phyloP scores from a whole-genome alignment of 345 rosid genomes.

The Acer campestre region DNA sequence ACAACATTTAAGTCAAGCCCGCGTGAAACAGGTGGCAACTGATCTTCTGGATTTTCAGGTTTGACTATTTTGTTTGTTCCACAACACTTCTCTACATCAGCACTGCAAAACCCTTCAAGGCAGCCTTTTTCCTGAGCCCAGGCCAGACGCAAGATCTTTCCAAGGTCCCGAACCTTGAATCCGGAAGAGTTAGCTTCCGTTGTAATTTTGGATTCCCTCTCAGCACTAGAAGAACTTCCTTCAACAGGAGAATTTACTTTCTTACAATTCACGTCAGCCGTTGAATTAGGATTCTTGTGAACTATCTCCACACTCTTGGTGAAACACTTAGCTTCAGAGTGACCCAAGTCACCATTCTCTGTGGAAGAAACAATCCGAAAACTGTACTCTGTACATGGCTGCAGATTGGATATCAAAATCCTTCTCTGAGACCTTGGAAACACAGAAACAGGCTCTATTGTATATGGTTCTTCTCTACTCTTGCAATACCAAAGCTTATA shows the following conservation, averaged over 20 bases:
- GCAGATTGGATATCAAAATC: constrained; percentile 75
- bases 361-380: constrained; percentile 63
- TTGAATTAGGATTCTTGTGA: constrained; percentile 44
- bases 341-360: constrained; percentile 58
- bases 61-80: constrained; percentile 41
- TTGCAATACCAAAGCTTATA: constrained; percentile 90
- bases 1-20: constrained; percentile 80
- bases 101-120: constrained; percentile 66
- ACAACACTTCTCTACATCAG: constrained; percentile 57
- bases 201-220: constrained; percentile 33
- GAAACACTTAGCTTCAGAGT: constrained; percentile 69
- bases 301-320: constrained; percentile 68
- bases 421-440: constrained; percentile 73
- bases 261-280: constrained; percentile 27
- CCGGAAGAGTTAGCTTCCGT: constrained; percentile 44
- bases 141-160: constrained; percentile 63
- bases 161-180: constrained; percentile 77
- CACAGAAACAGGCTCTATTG: constrained; percentile 56
- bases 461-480: constrained; percentile 61
- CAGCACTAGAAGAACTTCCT: constrained; percentile 45
- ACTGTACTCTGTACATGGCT: constrained; percentile 83
- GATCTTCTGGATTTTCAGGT: constrained; percentile 41
- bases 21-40: constrained; percentile 49
- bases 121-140: constrained; percentile 77
- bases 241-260: constrained; percentile 36